Evolutionary conservation across 768 basidiomycete genomes (phyloP).

Genomic region (Auriscalpium orientale): DNA sequence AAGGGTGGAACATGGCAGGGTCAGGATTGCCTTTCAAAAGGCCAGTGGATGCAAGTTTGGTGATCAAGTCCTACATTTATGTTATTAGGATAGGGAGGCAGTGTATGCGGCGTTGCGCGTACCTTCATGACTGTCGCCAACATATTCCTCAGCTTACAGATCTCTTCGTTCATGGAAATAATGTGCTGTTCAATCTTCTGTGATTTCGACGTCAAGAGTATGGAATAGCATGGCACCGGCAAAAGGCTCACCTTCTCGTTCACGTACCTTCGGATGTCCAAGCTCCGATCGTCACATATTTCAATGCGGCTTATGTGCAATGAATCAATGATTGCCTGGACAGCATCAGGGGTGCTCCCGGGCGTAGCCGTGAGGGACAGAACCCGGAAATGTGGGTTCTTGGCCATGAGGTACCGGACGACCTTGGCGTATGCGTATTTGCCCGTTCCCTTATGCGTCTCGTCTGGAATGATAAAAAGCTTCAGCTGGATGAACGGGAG

Average conservation of each 20-base stretch:
- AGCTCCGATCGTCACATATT: constrained; percentile 83
- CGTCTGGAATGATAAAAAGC: constrained; percentile 53
- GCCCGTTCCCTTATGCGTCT: constrained; percentile 91
- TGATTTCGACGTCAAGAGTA: too few relatives aligned
- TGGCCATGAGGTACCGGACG: constrained; percentile 84
- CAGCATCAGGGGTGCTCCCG: constrained; percentile 75
- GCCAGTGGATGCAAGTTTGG: constrained; percentile 16
- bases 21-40: constrained; percentile 44
- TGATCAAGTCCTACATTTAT: not conserved
- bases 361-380: constrained; percentile 95
- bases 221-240: not conserved
- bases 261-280: constrained; percentile 81
- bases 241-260: constrained; percentile 63
- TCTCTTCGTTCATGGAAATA: constrained; percentile 62
- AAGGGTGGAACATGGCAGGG: constrained; percentile 60
- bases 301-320: constrained; percentile 94
- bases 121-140: constrained; percentile 74
- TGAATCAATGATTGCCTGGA: constrained; percentile 86
- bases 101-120: too few relatives aligned
- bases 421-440: constrained; percentile 89
- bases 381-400: constrained; percentile 89
- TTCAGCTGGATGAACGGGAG: not conserved
- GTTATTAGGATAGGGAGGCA: not conserved
- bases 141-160: constrained; percentile 57
- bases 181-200: constrained; percentile 72